A percentile compares a stretch with the other conserved stretches of the same genome.
Evolutionary conservation across 495 filamentous ascomycete species (phyloP).

Genomic region (Aspergillus asperescens): DNA sequence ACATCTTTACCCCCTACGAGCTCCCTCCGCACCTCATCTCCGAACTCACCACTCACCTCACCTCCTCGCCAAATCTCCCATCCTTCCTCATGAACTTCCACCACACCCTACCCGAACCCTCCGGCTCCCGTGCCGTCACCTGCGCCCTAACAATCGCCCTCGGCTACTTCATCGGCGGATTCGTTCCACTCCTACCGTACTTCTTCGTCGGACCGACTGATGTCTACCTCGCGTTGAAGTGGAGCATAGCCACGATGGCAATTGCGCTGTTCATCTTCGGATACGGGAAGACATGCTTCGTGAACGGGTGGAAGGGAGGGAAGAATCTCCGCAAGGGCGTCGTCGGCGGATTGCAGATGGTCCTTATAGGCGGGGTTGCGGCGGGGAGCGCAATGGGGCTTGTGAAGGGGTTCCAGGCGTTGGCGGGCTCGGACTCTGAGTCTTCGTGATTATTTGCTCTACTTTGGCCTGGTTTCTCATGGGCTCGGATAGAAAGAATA

Average conservation of each 20-base stretch:
- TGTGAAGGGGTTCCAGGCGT: slow-evolving; percentile 50
- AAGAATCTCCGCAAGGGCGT: slow-evolving; percentile 38
- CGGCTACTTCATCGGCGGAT: slow-evolving; percentile 70
- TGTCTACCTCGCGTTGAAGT: slow-evolving; percentile 57
- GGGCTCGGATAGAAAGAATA: no score
- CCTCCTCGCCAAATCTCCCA: slow-evolving; percentile 43
- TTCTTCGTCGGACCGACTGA: slow-evolving; percentile 56
- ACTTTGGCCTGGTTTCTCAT: neutral
- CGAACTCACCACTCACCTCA: slow-evolving; percentile 45
- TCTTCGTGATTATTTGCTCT: neutral
- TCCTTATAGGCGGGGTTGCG: slow-evolving; percentile 59
- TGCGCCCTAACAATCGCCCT: slow-evolving; percentile 61
- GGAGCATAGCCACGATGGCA: slow-evolving; percentile 66
- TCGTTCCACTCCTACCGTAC: slow-evolving; percentile 70
- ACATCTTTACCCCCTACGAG: slow-evolving; percentile 52
- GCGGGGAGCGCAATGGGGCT: slow-evolving; percentile 61
- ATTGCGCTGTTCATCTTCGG: slow-evolving; percentile 69
- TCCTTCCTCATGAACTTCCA: slow-evolving; percentile 56
- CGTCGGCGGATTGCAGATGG: slow-evolving; percentile 57
- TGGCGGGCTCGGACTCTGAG: slow-evolving; percentile 19
- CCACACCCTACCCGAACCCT: slow-evolving; percentile 48
- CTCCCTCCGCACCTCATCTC: slow-evolving; percentile 43
- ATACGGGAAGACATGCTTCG: slow-evolving; percentile 61
- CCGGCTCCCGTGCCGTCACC: slow-evolving; percentile 48
- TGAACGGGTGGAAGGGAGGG: slow-evolving; percentile 33